Conservation (phyloP, 2,329 filamentous ascomycete genomes). For the Fusarium anthophilum region DNA sequence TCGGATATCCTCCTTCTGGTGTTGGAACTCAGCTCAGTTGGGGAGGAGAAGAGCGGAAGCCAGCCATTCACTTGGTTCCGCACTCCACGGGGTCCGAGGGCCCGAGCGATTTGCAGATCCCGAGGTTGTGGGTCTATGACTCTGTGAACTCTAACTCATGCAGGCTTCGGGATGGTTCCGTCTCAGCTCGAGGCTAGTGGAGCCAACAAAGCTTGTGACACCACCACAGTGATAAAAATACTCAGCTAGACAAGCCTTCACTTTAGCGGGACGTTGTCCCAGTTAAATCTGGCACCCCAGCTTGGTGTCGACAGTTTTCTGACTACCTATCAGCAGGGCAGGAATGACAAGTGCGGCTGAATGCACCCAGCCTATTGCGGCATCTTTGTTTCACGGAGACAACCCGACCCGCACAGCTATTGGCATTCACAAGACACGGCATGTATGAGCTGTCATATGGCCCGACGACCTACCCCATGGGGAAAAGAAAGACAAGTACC, state of each 20-base stretch:
- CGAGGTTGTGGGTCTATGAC: neutral
- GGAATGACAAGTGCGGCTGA: neutral
- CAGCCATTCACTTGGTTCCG: neutral
- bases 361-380: neutral
- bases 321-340: no score
- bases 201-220: no score
- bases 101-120: neutral
- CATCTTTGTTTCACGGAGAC: neutral
- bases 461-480: neutral
- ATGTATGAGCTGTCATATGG: neutral
- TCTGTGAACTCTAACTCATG: neutral
- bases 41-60: neutral
- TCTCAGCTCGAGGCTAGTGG: neutral
- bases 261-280: fast-evolving
- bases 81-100: neutral
- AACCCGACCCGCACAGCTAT: neutral
- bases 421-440: neutral
- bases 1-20: neutral
- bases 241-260: fast-evolving
- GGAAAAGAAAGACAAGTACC: neutral
- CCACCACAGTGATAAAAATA: fast-evolving
- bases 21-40: neutral
- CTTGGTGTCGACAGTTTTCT: neutral
- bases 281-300: neutral
- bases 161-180: neutral